Evolutionary conservation across 352 stramenopile species (phyloP), one percentile per base, ranked within the genome.

Genomic region (Phytophthora ohioensis): DNA sequence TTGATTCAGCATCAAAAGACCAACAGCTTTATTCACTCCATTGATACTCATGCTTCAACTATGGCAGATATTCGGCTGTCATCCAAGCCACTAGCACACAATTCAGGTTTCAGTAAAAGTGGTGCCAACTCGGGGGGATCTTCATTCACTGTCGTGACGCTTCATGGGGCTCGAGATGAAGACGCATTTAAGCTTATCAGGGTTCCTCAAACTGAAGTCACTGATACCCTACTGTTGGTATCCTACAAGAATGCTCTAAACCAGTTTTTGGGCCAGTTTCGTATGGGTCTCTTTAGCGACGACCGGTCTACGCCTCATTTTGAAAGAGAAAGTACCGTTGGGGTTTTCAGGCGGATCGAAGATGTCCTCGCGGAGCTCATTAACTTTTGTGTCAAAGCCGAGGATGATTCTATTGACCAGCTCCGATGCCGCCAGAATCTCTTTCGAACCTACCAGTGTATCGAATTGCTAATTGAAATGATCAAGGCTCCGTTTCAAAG

Each of bases 41-140:
- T 86, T 34, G 79, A 90, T 63, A 89, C 81, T 0, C 84, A 93
- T 53, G 72, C 82, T 32, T 87, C 83, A 17, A 88, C 57, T 27
- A 88, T 90, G 79, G 76, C 77, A 31, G 83, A 91, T 54, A 91
- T 93, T 49, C 75, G 78, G 9, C 55, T 91, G 27, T 90, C 82
- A 7, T 87, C 82, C 1, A 88, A 88, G 31, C 73, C 82, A 8
- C 60, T 91, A 31, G 67, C 71, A n/a, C 82, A 68, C 30, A 74
- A 72, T 48, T 48, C 48, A 17, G 71, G 32, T 13, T 54, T 31
- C 30, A 60, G 49, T 32, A 72, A 66, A 48, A 80, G 43, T 34
- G 64, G 72, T 13, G 43, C 52, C 15, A 69, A 49, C 9, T 63
- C 38, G 5, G 69, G 55, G 5, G 70, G 52, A 38, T 75, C 75